Evolutionary conservation across 345 rosid species (phyloP).

Genomic region (Boechera stricta): DNA sequence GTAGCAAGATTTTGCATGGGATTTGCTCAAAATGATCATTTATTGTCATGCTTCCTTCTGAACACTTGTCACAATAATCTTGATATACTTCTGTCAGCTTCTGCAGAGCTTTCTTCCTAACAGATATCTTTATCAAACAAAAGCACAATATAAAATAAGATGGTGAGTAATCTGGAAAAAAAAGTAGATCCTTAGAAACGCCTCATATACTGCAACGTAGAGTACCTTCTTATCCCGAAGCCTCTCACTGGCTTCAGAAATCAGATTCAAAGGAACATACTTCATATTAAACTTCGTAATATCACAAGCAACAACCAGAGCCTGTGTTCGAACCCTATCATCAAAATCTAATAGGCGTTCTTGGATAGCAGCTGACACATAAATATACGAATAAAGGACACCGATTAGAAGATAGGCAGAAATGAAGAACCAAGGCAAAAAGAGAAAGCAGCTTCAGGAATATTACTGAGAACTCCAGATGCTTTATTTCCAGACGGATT

Average conservation of each 20-base stretch:
- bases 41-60: slow-evolving; percentile 62
- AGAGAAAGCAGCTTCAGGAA: slow-evolving; percentile 23
- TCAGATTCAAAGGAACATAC: slow-evolving; percentile 55
- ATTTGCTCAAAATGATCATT: slow-evolving; percentile 74
- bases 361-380: slow-evolving; percentile 72
- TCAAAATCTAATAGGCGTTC: slow-evolving; percentile 84
- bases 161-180: slow-evolving; percentile 11
- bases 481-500: slow-evolving; percentile 65
- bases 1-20: slow-evolving; percentile 84
- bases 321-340: slow-evolving; percentile 82
- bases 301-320: slow-evolving; percentile 79
- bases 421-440: slow-evolving; percentile 37
- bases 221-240: slow-evolving; percentile 95
- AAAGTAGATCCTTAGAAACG: not conserved
- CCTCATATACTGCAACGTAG: slow-evolving; percentile 20
- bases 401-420: slow-evolving; percentile 30
- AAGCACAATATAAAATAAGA: slow-evolving; percentile 35
- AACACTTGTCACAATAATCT: slow-evolving; percentile 78
- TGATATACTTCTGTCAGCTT: slow-evolving; percentile 82
- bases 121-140: slow-evolving; percentile 61
- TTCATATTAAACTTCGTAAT: slow-evolving; percentile 65
- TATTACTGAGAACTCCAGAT: slow-evolving; percentile 68
- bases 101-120: slow-evolving; percentile 83
- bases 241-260: slow-evolving; percentile 75
- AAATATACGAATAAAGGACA: slow-evolving; percentile 33